A percentile compares a stretch with the other conserved stretches of the same genome.
Conservation (phyloP, 768 basidiomycete species). For the Mycena venus region DNA sequence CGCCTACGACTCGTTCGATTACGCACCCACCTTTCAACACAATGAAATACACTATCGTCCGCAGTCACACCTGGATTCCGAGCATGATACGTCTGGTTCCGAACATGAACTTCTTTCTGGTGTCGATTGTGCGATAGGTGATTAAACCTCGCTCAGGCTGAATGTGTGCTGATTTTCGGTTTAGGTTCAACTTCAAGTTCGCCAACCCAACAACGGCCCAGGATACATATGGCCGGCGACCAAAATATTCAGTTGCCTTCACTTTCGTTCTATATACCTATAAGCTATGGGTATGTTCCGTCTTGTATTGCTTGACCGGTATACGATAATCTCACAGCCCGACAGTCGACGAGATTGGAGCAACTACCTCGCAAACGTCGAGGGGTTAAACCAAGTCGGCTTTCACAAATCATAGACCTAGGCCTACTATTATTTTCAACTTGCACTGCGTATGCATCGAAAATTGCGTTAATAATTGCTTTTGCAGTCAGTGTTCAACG, state of each 20-base stretch:
- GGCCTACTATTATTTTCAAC: too few species aligned
- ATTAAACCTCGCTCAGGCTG: background rate
- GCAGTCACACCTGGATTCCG: background rate
- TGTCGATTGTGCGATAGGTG: background rate
- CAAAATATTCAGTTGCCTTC: background rate
- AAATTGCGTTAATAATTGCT: too few species aligned
- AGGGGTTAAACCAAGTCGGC: background rate
- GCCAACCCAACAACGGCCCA: too few species aligned
- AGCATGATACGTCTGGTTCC: background rate
- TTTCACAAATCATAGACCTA: too few species aligned
- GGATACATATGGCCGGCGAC: background rate
- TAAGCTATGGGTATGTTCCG: background rate
- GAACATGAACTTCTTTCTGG: background rate
- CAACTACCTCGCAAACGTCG: background rate
- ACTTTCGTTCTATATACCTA: background rate
- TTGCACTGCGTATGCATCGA: too few species aligned
- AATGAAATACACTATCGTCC: background rate
- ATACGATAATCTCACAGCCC: background rate
- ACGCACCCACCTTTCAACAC: background rate
- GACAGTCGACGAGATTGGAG: slow-evolving; percentile 1
- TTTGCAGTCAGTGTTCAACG: too few species aligned
- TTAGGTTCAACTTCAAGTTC: background rate
- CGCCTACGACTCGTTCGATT: slow-evolving; percentile 18
- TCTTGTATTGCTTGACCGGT: background rate
- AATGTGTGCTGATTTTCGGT: background rate